Evolutionary conservation across 2,329 filamentous ascomycete species (phyloP).

Genomic region (Mycosphaerelloides madeirae): DNA sequence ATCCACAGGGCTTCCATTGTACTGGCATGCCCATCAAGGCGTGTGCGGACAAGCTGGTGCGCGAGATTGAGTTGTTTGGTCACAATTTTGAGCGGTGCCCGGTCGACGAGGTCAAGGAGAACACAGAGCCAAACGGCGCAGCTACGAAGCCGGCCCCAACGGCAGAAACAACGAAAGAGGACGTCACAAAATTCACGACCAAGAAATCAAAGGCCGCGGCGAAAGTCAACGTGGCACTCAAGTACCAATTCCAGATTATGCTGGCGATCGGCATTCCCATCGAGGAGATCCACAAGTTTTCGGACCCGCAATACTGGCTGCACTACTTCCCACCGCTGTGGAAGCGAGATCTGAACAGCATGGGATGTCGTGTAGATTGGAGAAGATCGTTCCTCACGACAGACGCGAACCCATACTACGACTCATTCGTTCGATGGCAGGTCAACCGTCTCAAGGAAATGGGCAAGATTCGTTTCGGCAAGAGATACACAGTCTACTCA

Average conservation of each 20-base stretch:
- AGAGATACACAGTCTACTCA: constrained; percentile 88
- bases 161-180: constrained; percentile 64
- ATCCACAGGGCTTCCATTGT: constrained; percentile 91
- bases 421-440: constrained; percentile 93
- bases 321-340: constrained; percentile 83
- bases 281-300: constrained; percentile 88
- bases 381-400: constrained; percentile 89
- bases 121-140: constrained; percentile 37
- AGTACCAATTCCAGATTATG: constrained; percentile 97
- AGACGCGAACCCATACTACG: constrained; percentile 94
- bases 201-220: constrained; percentile 90
- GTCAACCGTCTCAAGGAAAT: constrained; percentile 88
- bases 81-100: constrained; percentile 75
- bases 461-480: constrained; percentile 89
- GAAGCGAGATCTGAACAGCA: constrained; percentile 71
- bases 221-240: constrained; percentile 79
- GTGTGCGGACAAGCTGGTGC: constrained; percentile 87
- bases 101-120: constrained; percentile 49
- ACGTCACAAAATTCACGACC: constrained; percentile 84
- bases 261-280: constrained; percentile 79
- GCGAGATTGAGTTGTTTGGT: constrained; percentile 86
- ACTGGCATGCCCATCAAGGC: constrained; percentile 99
- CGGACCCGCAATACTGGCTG: constrained; percentile 88
- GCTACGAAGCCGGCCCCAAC: constrained; percentile 49
- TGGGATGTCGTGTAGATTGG: constrained; percentile 90